Conservation (phyloP, 179 eudicot genomes). For the Gypsophila paniculata region DNA sequence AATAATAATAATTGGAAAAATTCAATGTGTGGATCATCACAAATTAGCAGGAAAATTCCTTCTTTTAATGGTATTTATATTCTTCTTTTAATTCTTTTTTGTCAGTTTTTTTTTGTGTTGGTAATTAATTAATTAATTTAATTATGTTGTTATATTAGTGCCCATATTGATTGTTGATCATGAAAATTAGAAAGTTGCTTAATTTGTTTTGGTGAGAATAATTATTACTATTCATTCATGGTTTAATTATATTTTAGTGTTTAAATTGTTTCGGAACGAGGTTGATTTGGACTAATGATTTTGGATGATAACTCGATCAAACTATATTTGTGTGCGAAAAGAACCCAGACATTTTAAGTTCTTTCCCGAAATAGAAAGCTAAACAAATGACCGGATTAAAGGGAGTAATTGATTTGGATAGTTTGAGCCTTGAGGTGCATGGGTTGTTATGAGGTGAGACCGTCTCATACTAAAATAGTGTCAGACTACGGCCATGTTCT, state of each 20-base stretch:
- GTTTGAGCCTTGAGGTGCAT: slow-evolving; percentile 4
- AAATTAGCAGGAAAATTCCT: slow-evolving; percentile 12
- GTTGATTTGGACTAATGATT: too few relatives aligned
- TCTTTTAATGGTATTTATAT: slow-evolving; percentile 18
- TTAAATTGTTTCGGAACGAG: background rate
- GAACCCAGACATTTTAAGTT: too few relatives aligned
- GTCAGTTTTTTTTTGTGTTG: background rate
- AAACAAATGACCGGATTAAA: too few relatives aligned
- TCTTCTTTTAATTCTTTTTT: background rate
- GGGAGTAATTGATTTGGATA: slow-evolving; percentile 4
- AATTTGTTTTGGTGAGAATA: background rate
- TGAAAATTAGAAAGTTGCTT: background rate
- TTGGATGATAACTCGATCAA: too few relatives aligned
- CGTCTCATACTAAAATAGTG: too few relatives aligned
- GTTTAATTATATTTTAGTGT: background rate
- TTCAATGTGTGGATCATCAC: slow-evolving; percentile 26
- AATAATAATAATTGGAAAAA: background rate
- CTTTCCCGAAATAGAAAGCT: too few relatives aligned
- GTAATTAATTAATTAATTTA: slow-evolving; percentile 3
- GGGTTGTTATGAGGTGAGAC: background rate
- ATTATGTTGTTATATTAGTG: background rate
- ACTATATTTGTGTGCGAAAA: too few relatives aligned
- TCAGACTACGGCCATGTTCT: too few relatives aligned
- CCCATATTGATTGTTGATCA: background rate
- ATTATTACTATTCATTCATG: background rate